Conservation (phyloP, 1,139 yeast species). For the Tardiomyces digboiensis region DNA sequence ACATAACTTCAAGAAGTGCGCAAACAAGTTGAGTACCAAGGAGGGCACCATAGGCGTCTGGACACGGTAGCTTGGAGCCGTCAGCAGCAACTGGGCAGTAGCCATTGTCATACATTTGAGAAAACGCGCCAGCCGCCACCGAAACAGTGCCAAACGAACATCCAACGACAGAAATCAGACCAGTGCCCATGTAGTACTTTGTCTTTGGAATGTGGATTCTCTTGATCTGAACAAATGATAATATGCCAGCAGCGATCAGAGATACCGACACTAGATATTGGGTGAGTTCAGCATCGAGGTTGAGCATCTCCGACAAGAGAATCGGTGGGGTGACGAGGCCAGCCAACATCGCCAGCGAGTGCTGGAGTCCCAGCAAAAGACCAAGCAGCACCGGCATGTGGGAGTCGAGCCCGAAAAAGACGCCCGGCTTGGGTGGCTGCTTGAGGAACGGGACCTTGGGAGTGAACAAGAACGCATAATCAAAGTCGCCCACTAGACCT, state of each 20-base stretch:
- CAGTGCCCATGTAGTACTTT: conserved; percentile 75
- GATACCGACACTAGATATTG: conserved; percentile 75
- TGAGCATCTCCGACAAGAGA: conserved; percentile 52
- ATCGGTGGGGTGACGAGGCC: conserved; percentile 87
- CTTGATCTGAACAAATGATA: conserved; percentile 70
- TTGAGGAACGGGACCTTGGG: conserved; percentile 66
- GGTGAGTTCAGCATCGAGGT: conserved; percentile 39
- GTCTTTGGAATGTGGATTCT: conserved; percentile 68
- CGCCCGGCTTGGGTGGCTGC: conserved; percentile 39
- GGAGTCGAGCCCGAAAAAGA: conserved; percentile 71
- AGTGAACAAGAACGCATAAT: conserved; percentile 64
- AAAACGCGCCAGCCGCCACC: conserved; percentile 64
- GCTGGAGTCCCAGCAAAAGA: conserved; percentile 73
- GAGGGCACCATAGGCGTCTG: conserved; percentile 82
- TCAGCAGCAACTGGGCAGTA: conserved; percentile 56
- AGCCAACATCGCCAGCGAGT: conserved; percentile 81
- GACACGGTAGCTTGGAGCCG: conserved; percentile 60
- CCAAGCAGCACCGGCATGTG: conserved; percentile 76
- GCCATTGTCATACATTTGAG: conserved; percentile 71
- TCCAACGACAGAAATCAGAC: conserved; percentile 80
- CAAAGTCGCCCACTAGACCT: conserved; percentile 76
- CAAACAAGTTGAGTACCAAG: conserved; percentile 74
- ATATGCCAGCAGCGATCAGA: conserved; percentile 63
- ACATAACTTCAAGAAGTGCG: conserved; percentile 57
- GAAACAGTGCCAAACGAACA: conserved; percentile 84